Evolutionary conservation across 1,284 basidiomycete genomes (phyloP).

Genomic region (Irpex sp.): DNA sequence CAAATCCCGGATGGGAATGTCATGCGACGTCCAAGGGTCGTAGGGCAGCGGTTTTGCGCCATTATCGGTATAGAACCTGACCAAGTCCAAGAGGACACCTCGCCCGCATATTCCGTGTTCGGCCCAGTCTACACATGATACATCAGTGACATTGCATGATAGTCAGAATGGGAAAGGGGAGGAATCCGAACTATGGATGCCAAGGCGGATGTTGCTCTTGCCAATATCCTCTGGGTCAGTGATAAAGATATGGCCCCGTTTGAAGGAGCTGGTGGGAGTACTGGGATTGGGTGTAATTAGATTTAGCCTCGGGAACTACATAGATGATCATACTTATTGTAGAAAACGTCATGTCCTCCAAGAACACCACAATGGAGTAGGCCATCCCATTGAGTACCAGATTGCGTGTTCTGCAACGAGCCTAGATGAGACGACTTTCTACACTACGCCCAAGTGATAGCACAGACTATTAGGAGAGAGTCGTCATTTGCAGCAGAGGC

Average conservation of each 20-base stretch:
- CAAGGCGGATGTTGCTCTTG: conserved; percentile 45
- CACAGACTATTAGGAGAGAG: conserved; percentile 58
- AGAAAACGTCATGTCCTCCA: conserved; percentile 51
- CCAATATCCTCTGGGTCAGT: conserved; percentile 49
- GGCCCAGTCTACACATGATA: conserved; percentile 56
- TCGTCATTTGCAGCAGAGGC: conserved; percentile 47
- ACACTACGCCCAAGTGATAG: not conserved
- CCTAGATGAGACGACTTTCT: not conserved
- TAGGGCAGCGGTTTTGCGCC: conserved; percentile 44
- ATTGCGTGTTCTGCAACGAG: conserved; percentile 60
- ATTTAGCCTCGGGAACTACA: not conserved
- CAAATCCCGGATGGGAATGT: conserved; percentile 53
- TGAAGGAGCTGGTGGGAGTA: conserved; percentile 41
- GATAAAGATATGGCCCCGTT: conserved; percentile 40
- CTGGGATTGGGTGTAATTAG: conserved; percentile 27
- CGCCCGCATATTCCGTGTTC: conserved; percentile 70
- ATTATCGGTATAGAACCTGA: conserved; percentile 41
- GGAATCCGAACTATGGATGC: conserved; percentile 56
- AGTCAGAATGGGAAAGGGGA: not conserved
- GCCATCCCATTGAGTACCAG: conserved; percentile 74
- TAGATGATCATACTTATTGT: conserved; percentile 47
- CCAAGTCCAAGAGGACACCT: conserved; percentile 65
- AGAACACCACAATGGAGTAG: conserved; percentile 54
- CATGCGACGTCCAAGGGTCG: conserved; percentile 61
- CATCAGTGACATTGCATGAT: not conserved